A percentile compares a stretch with the other conserved stretches of the same genome.
Conservation (phyloP, 257 asterid genomes). For the Thymus mandschuricus region DNA sequence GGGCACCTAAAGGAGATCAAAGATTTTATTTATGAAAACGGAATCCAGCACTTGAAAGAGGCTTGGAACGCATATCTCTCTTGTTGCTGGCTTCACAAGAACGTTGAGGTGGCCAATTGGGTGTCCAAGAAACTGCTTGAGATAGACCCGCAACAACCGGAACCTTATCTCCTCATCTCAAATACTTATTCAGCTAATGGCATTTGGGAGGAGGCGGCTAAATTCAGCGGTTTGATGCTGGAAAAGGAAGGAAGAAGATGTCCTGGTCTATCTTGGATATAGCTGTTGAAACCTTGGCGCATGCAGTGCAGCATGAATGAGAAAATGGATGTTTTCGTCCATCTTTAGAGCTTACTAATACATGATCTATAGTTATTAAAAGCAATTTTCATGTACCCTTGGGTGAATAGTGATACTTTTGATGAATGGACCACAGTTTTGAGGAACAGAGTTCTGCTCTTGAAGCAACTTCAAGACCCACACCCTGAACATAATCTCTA, state of each 20-base stretch:
- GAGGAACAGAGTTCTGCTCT: too few relatives aligned
- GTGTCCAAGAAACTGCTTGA: constrained; percentile 54
- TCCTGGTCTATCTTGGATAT: constrained; percentile 76
- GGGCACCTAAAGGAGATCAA: constrained; percentile 63
- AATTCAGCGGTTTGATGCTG: constrained; percentile 55
- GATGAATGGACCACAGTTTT: too few relatives aligned
- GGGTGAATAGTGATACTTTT: too few relatives aligned
- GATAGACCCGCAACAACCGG: constrained; percentile 49
- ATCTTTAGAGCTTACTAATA: too few relatives aligned
- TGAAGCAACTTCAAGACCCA: too few relatives aligned
- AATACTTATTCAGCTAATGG: constrained; percentile 57
- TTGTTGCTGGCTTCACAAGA: constrained; percentile 65
- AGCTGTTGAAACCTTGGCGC: constrained; percentile 19
- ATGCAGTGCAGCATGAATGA: too few relatives aligned
- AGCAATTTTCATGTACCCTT: too few relatives aligned
- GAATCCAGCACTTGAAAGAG: constrained; percentile 44
- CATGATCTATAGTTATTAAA: too few relatives aligned
- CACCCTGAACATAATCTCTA: too few relatives aligned
- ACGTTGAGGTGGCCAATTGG: constrained; percentile 63
- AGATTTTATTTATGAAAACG: constrained; percentile 52
- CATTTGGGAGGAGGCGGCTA: constrained; percentile 68
- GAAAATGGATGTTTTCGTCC: too few relatives aligned
- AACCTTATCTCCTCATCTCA: constrained; percentile 54
- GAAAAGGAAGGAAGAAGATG: constrained; percentile 47
- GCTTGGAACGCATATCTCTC: constrained; percentile 70